Evolutionary conservation across 805 yeast genomes (phyloP), one percentile per base, ranked within the genome.

Genomic region (Candida boleticola): DNA sequence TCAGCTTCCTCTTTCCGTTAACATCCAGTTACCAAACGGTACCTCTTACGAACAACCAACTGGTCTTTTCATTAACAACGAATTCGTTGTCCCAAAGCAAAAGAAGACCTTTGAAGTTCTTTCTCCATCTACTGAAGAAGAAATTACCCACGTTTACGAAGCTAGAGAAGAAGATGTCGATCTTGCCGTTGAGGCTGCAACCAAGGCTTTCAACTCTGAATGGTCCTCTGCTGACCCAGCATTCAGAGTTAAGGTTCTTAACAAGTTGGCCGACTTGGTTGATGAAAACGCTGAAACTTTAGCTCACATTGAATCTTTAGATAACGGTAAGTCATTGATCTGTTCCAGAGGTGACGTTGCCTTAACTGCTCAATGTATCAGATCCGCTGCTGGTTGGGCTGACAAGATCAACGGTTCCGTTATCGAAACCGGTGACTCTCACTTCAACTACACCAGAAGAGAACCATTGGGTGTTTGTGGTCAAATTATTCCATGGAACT

Each of bases 391-490:
- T 44, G 97, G 97, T 49, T 87, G 81, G 80, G 88, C 95, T 56
- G 97, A 89, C 69, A 89, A 90, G 73, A 68, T 86, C 51, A 77
- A 74, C 51, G 97, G 96, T 54, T 75, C 80, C 50, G 65, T 82
- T 44, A 76, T 87, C 44, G 87, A 87, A 63, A 82, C 95, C 38
- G 92, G 90, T 48, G 63, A 67, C 44, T 69, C 80, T 38, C 87
- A 86, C 65, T 80, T 89, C 63, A 79, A 79, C 48, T 88, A 83
- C 69, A 83, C 92, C 50, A 80, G 82, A 64, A 84, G 85, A 66
- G 96, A 89, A 68, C 96, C 97, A 45, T 72, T 87, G 56, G 97
- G 97, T 62, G 97, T 90, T 36, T 88, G 95, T 64, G 97, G 96
- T 45, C 95, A 88, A 66, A 86, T 90, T 60, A 89, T 90, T 52